Percentiles rank a stretch among this genome's conserved stretches.
These are phyloP conservation scores for Rhytidhysteron rufulum DNA, from an alignment of 2,329 filamentous ascomycete species.

Conservation along the genomic window DNA sequence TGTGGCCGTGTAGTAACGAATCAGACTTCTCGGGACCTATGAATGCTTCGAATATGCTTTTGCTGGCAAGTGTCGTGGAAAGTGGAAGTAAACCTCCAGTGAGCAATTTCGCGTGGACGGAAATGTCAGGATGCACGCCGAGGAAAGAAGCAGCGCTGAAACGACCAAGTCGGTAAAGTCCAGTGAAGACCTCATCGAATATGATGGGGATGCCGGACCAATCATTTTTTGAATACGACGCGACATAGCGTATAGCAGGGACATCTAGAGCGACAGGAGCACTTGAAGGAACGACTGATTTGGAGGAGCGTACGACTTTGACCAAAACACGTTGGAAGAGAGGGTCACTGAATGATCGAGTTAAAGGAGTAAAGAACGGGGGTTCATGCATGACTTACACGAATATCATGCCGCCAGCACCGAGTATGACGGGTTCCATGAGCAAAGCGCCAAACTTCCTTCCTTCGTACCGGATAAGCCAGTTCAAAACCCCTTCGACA, in stretches of 20 bases:
- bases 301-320: slow-evolving; percentile 57
- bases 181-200: slow-evolving; percentile 86
- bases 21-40: slow-evolving; percentile 69
- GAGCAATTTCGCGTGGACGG: slow-evolving; percentile 77
- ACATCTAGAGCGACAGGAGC: slow-evolving; percentile 6
- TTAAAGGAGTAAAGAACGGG: too few relatives aligned
- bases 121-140: slow-evolving; percentile 65
- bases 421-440: slow-evolving; percentile 75
- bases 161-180: slow-evolving; percentile 74
- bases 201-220: slow-evolving; percentile 77
- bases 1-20: slow-evolving; percentile 78
- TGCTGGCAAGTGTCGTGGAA: slow-evolving; percentile 69
- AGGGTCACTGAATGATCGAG: slow-evolving; percentile 57
- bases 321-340: slow-evolving; percentile 73
- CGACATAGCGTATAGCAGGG: neutral
- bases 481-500: slow-evolving; percentile 54
- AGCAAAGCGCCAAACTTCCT: slow-evolving; percentile 72
- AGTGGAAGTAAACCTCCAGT: slow-evolving; percentile 78
- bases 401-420: slow-evolving; percentile 80
- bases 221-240: slow-evolving; percentile 16
- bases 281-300: slow-evolving; percentile 48
- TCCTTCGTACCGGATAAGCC: slow-evolving; percentile 52
- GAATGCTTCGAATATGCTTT: slow-evolving; percentile 70
- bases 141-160: slow-evolving; percentile 69
- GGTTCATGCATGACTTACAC: slow-evolving; percentile 64